A percentile compares a stretch with the other conserved stretches of the same genome.
phyloP scores from a whole-genome alignment of 2,329 filamentous ascomycete species.

The Aspergillus hiratsukae region DNA sequence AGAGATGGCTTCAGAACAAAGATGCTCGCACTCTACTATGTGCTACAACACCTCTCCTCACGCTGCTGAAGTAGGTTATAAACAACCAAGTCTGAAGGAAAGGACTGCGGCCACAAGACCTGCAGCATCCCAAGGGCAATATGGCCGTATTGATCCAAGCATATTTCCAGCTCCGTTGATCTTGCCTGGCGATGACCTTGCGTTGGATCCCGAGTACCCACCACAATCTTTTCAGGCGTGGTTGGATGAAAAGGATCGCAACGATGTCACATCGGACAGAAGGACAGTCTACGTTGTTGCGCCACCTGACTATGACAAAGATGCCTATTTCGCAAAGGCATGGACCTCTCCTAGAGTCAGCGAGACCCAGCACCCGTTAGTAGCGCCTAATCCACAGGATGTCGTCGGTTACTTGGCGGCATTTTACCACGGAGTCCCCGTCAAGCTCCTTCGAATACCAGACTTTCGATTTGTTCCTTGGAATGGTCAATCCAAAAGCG shows the following conservation, averaged over 20 bases:
- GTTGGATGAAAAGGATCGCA: conserved; percentile 44
- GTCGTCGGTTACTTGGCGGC: conserved; percentile 43
- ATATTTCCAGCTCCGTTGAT: conserved; percentile 57
- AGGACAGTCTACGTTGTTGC: conserved; percentile 53
- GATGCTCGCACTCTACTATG: conserved; percentile 6
- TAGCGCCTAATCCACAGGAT: conserved; percentile 21
- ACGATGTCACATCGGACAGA: conserved; percentile 44
- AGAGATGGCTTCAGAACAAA: background rate
- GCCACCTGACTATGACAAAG: conserved; percentile 39
- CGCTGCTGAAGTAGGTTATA: conserved; percentile 32
- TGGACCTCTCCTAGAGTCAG: conserved; percentile 38
- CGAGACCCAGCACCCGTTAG: background rate
- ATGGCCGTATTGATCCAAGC: conserved; percentile 6
- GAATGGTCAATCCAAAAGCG: conserved; percentile 26
- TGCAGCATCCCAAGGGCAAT: background rate
- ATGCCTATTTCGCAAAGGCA: conserved; percentile 36
- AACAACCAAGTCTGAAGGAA: conserved; percentile 20
- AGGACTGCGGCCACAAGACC: conserved; percentile 19
- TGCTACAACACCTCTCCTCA: conserved; percentile 25
- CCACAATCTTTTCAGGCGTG: conserved; percentile 53
- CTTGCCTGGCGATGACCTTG: conserved; percentile 57
- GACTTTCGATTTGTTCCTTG: conserved; percentile 48
- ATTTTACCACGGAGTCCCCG: conserved; percentile 53
- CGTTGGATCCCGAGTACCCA: conserved; percentile 48
- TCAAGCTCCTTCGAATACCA: conserved; percentile 40